Evolutionary conservation across 495 filamentous ascomycete species (phyloP), one percentile per base, ranked within the genome.

Genomic region (Darksidea phi): DNA sequence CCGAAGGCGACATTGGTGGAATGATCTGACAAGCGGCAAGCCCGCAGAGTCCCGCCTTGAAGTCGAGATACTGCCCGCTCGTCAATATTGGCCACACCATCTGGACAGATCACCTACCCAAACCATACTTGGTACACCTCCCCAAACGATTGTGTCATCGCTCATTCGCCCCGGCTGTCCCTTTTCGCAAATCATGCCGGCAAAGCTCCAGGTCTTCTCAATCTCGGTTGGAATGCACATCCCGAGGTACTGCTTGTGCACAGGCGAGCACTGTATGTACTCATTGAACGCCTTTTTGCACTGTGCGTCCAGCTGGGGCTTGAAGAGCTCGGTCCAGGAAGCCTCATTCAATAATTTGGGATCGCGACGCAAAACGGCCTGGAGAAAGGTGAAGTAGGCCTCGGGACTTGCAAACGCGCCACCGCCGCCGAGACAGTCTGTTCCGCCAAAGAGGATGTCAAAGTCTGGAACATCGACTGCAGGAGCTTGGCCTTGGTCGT

Each of bases 401-500:
- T 49, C 10, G 17, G 51, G 5, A 20, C 51, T 56, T 0, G 42
- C 59, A 43, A 63, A 63, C 45, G 24, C 28, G 1, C 59, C 59
- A 21, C 59, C 59, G 3, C 52, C 59, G 37, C 59, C 52, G 5
- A 63, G 26, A 49, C 59, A 63, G 1, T 63, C 59, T 17, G 42
- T 63, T 23, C 26, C 50, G 10, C 59, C 59, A 17, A 45, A n/a
- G 7, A 48, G 23, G 20, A 63, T 63, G 34, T 63, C 59, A 34
- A 63, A 49, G 15, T 54, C 49, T 20, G 58, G 58, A 10, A 25
- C 58, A n/a, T 63, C 52, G 6, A 25, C 26, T 13, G 50, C 51
- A 2, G 7, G 42, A 8, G 12, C 54, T 17, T 34, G 24, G 12
- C 55, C 45, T 12, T 42, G 15, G 1, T 34, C 55, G 43, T 26